phyloP scores from a whole-genome alignment of 2,329 filamentous ascomycete genomes.

The Penicillium hordei region DNA sequence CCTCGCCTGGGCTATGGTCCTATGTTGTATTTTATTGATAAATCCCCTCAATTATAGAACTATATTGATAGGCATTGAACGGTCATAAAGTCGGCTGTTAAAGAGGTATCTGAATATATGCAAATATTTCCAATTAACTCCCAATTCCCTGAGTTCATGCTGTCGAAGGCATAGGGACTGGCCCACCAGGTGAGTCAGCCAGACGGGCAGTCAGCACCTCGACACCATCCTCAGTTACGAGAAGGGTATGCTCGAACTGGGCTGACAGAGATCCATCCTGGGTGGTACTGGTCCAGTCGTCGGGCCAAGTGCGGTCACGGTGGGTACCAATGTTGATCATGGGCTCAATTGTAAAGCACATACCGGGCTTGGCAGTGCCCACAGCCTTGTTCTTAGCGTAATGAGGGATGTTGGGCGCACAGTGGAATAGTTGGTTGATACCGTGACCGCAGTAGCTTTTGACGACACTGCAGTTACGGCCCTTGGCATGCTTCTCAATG shows the following conservation, averaged over 20 bases:
- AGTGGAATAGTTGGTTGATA: slow-evolving; percentile 91
- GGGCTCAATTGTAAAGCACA: slow-evolving; percentile 98
- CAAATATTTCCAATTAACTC: slow-evolving; percentile 13
- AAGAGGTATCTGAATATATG: slow-evolving; percentile 16
- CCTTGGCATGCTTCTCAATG: slow-evolving; percentile 94
- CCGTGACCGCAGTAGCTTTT: slow-evolving; percentile 96
- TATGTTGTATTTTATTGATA: neutral
- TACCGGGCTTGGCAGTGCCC: slow-evolving; percentile 87
- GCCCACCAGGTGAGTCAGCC: slow-evolving; percentile 72
- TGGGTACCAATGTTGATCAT: slow-evolving; percentile 95
- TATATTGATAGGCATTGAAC: slow-evolving; percentile 12
- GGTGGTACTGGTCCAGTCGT: slow-evolving; percentile 97
- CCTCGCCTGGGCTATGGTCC: neutral
- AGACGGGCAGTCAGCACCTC: slow-evolving; percentile 76
- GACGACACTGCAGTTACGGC: slow-evolving; percentile 81
- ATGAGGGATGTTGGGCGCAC: slow-evolving; percentile 89
- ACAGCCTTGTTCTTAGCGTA: slow-evolving; percentile 99
- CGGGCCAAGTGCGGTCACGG: slow-evolving; percentile 93
- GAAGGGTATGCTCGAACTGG: slow-evolving; percentile 88
- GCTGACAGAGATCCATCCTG: slow-evolving; percentile 85
- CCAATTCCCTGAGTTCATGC: slow-evolving; percentile 17
- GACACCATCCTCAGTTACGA: slow-evolving; percentile 79
- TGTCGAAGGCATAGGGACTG: slow-evolving; percentile 57
- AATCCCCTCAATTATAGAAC: neutral
- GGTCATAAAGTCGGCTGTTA: slow-evolving; percentile 16